A percentile compares a stretch with the other conserved stretches of the same genome.
Evolutionary conservation across 352 stramenopile species (phyloP).

Genomic region (Phytophthora macrochlamydospora): DNA sequence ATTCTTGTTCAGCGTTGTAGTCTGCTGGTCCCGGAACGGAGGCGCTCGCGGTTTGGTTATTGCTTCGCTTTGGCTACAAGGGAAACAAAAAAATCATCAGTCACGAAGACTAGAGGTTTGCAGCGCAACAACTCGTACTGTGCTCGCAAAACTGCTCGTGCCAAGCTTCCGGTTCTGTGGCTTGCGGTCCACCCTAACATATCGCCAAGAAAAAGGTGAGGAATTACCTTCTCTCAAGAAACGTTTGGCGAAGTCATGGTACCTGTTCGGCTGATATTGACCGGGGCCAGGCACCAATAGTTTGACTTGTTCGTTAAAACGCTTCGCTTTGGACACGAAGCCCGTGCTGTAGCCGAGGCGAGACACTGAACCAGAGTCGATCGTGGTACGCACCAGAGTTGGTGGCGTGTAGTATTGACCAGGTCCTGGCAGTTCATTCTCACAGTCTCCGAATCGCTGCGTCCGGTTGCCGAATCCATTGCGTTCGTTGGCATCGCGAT

Average conservation of each 20-base stretch:
- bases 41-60: constrained; percentile 32
- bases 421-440: constrained; percentile 77
- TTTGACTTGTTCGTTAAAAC: constrained; percentile 60
- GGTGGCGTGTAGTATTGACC: constrained; percentile 72
- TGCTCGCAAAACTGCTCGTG: constrained; percentile 68
- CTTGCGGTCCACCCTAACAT: constrained; percentile 43
- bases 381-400: constrained; percentile 60
- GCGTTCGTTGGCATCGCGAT: constrained; percentile 58
- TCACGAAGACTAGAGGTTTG: too few species aligned
- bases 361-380: constrained; percentile 77
- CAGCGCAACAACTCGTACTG: constrained; percentile 27
- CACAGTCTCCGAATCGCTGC: constrained; percentile 62
- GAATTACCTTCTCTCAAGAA: too few species aligned
- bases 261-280: constrained; percentile 67
- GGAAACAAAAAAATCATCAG: too few species aligned
- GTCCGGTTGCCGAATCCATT: constrained; percentile 77
- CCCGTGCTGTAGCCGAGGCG: constrained; percentile 73
- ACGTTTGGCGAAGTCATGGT: neutral
- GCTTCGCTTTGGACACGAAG: constrained; percentile 82
- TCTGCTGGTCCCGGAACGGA: constrained; percentile 51
- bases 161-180: constrained; percentile 71
- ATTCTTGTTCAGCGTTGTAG: constrained; percentile 55
- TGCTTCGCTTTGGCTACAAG: constrained; percentile 32
- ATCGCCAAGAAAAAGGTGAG: neutral
- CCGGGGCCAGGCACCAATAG: constrained; percentile 64